Percentiles rank a stretch among this genome's conserved stretches.
Conservation (phyloP, 2,329 filamentous ascomycete genomes). For the Coniochaeta pulveracea region DNA sequence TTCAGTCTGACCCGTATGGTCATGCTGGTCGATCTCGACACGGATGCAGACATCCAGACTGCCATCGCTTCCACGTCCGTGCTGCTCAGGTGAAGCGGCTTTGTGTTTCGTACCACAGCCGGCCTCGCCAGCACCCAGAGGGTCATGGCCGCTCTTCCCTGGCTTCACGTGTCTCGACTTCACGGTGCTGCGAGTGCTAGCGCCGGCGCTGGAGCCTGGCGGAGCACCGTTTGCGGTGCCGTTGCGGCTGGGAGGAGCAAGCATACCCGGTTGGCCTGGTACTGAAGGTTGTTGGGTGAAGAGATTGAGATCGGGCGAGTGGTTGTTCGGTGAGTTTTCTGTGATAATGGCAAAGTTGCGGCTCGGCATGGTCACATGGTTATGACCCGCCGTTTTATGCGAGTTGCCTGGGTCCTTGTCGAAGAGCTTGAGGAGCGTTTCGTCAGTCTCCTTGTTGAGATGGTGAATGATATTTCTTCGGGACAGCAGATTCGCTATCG, state of each 20-base stretch:
- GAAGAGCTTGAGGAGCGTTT: constrained; percentile 90
- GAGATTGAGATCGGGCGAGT: background rate
- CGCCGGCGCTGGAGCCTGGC: constrained; percentile 11
- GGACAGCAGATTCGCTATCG: constrained; percentile 81
- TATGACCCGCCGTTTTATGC: constrained; percentile 63
- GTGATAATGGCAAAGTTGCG: constrained; percentile 88
- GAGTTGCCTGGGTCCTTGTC: constrained; percentile 71
- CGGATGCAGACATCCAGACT: constrained; percentile 74
- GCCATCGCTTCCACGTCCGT: constrained; percentile 45
- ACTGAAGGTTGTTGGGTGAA: too few species aligned
- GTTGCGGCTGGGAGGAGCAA: constrained; percentile 6
- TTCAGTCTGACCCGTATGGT: constrained; percentile 68
- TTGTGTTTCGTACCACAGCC: constrained; percentile 67
- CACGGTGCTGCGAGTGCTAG: constrained; percentile 7
- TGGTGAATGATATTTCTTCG: constrained; percentile 76
- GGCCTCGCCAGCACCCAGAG: constrained; percentile 67
- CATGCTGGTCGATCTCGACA: constrained; percentile 76
- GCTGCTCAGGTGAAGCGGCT: constrained; percentile 46
- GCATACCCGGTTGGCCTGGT: constrained; percentile 7
- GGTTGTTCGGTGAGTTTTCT: constrained; percentile 63
- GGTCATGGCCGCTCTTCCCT: constrained; percentile 55
- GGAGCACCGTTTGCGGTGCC: constrained; percentile 5
- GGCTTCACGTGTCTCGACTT: background rate
- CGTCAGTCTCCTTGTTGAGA: constrained; percentile 64
- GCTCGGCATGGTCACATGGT: constrained; percentile 82